Conservation (phyloP, 768 basidiomycete genomes). For the Russula earlei region DNA sequence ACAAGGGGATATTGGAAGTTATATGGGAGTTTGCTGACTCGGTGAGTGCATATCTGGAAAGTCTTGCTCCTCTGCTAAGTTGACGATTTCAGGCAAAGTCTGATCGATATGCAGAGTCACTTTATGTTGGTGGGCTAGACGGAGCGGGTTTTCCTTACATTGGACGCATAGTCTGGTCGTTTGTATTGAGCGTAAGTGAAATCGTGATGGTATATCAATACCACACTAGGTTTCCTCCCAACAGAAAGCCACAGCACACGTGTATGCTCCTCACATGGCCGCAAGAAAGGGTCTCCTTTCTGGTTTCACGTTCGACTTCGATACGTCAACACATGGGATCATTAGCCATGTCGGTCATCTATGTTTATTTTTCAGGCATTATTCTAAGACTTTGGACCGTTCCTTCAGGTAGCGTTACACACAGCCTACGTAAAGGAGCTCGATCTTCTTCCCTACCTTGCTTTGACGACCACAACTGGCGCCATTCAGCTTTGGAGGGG, state of each 20-base stretch:
- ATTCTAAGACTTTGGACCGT: not conserved
- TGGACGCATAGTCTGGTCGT: slow-evolving; percentile 60
- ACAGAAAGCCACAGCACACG: slow-evolving; percentile 48
- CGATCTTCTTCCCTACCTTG: slow-evolving; percentile 33
- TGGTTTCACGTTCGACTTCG: slow-evolving; percentile 54
- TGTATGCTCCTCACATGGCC: slow-evolving; percentile 41
- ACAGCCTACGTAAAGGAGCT: slow-evolving; percentile 32
- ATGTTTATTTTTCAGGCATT: not conserved
- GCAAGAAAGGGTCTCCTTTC: slow-evolving; percentile 39
- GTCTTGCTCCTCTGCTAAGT: not conserved
- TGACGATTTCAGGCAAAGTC: slow-evolving; percentile 31
- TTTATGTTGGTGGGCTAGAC: slow-evolving; percentile 51
- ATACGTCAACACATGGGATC: slow-evolving; percentile 55
- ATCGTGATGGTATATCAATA: not conserved
- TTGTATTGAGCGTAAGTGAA: slow-evolving; percentile 39
- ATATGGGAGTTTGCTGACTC: slow-evolving; percentile 50
- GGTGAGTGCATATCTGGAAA: slow-evolving; percentile 28
- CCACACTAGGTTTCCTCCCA: not conserved
- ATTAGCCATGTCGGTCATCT: slow-evolving; percentile 48
- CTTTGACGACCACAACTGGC: slow-evolving; percentile 67
- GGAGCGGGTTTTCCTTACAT: slow-evolving; percentile 44
- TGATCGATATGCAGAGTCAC: slow-evolving; percentile 34
- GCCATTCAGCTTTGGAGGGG: slow-evolving; percentile 67
- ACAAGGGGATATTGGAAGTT: slow-evolving; percentile 30
- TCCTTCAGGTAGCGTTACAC: slow-evolving; percentile 43